Evolutionary conservation across 2,329 filamentous ascomycete genomes (phyloP), one percentile per base, ranked within the genome.

Genomic region (Pseudogymnoascus sp.): DNA sequence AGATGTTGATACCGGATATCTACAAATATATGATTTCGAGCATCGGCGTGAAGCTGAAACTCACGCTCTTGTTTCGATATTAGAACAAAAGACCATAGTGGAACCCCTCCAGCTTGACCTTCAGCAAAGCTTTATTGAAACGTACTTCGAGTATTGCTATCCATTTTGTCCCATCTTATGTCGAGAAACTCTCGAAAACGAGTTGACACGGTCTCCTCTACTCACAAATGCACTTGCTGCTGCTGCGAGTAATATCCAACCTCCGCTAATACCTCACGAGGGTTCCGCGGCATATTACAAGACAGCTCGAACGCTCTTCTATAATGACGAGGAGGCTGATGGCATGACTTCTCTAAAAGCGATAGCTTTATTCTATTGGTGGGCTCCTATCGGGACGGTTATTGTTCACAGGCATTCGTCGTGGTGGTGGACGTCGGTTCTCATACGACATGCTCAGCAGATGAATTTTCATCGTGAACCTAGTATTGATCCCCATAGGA

Each of bases 401-500:
- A 72, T 71, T 1, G 73, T 75, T 2, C 73, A 75, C 58, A 70
- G 73, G 1, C 72, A 78, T 64, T 72, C 75, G 1, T 74, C 74
- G 21, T 78, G 76, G 76, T 78, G 76, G 76, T 78, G 77, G 77
- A 78, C 75, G 0, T 74, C 74, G 2, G 72, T 77, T 3, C 71
- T 76, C 12, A 77, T 79, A 18, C 67, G 76, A 10, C 74, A 77
- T 62, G 76, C 75, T 1, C 77, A 79, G 61, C 76, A 79, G 61
- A 73, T 77, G 68, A 76, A 75, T 37, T 68, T 78, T 5, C 77
- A 78, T 48, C 73, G 75, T 1, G 76, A 78, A 58, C 74, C 73
- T 0, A 64, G 66, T 0, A 61, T 65, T 0, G 63, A 65, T 1
- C 64, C 71, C 61, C 59, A 67, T 61, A 61, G 70, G 3, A 63